These are phyloP conservation scores for Spathaspora passalidarum DNA, from an alignment of 805 yeast species.

Conservation along the genomic window DNA sequence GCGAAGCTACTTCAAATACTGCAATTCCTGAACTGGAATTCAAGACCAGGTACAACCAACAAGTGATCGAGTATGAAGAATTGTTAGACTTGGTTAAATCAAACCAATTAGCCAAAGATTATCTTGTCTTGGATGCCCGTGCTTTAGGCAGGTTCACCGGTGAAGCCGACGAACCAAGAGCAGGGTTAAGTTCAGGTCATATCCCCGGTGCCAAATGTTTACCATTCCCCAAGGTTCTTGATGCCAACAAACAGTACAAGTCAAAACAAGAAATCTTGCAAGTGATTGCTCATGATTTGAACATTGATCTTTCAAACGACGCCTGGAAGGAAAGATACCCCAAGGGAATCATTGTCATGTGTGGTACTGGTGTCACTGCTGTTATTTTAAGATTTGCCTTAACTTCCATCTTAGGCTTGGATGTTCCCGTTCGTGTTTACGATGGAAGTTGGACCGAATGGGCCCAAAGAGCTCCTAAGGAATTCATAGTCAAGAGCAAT, in stretches of 20 bases:
- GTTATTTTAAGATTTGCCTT: constrained; percentile 77
- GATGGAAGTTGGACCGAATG: constrained; percentile 93
- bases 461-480: constrained; percentile 68
- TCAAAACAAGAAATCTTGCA: constrained; percentile 42
- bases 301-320: constrained; percentile 26
- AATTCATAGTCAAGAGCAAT: constrained; percentile 44
- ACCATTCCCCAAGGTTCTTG: constrained; percentile 68
- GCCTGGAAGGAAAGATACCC: constrained; percentile 22
- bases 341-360: constrained; percentile 79
- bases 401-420: constrained; percentile 33
- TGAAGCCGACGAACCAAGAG: constrained; percentile 80
- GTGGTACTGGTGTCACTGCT: constrained; percentile 97
- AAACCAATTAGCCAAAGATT: constrained; percentile 42
- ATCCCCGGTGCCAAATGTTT: constrained; percentile 75
- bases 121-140: constrained; percentile 78
- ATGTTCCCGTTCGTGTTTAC: constrained; percentile 38
- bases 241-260: constrained; percentile 45
- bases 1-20: not conserved
- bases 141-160: constrained; percentile 75
- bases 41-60: constrained; percentile 32
- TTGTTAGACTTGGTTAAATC: constrained; percentile 54
- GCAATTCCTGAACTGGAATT: constrained; percentile 20
- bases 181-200: constrained; percentile 87
- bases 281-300: constrained; percentile 40
- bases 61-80: constrained; percentile 67